These are phyloP conservation scores for Starmerella stigmatis DNA, from an alignment of 805 yeast species.

Conservation along the genomic window DNA sequence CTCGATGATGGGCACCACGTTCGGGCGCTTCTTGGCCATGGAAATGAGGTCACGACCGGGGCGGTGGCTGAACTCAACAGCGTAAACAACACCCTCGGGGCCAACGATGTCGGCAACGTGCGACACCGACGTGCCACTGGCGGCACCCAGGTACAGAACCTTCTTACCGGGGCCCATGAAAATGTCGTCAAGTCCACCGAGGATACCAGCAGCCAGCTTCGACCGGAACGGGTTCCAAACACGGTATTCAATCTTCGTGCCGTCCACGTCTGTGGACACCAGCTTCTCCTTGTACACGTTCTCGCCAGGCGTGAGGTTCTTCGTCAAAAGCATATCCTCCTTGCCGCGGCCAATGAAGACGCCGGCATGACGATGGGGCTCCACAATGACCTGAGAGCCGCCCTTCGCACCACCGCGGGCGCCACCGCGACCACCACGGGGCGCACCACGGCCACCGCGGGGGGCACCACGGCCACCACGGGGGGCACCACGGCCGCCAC, in stretches of 20 bases:
- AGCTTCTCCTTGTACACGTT: slow-evolving; percentile 98
- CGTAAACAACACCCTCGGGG: slow-evolving; percentile 97
- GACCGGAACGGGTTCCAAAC: slow-evolving; percentile 99
- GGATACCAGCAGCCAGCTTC: slow-evolving; percentile 98
- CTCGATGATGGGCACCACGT: slow-evolving; percentile 95
- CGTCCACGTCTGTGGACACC: slow-evolving; percentile 79
- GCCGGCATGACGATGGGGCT: slow-evolving; percentile 97
- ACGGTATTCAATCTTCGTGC: slow-evolving; percentile 94
- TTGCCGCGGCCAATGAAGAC: slow-evolving; percentile 99
- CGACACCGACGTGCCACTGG: slow-evolving; percentile 97
- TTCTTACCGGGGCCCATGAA: slow-evolving; percentile 97
- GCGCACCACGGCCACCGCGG: slow-evolving; percentile 40
- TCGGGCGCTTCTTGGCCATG: slow-evolving; percentile 99
- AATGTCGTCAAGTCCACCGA: slow-evolving; percentile 98
- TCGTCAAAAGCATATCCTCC: slow-evolving; percentile 95
- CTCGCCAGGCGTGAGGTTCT: slow-evolving; percentile 96
- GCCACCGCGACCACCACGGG: slow-evolving; percentile 41
- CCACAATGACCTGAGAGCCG: slow-evolving; percentile 89
- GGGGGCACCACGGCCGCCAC: slow-evolving; percentile 45
- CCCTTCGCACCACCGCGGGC: slow-evolving; percentile 44
- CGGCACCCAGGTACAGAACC: slow-evolving; percentile 96
- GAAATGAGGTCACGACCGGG: slow-evolving; percentile 98
- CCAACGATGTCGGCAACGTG: slow-evolving; percentile 98
- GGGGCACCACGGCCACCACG: slow-evolving; percentile 41
- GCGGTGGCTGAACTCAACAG: slow-evolving; percentile 98